Evolutionary conservation across 1,139 yeast species (phyloP).

Genomic region (Saccharomyces hybrid): DNA sequence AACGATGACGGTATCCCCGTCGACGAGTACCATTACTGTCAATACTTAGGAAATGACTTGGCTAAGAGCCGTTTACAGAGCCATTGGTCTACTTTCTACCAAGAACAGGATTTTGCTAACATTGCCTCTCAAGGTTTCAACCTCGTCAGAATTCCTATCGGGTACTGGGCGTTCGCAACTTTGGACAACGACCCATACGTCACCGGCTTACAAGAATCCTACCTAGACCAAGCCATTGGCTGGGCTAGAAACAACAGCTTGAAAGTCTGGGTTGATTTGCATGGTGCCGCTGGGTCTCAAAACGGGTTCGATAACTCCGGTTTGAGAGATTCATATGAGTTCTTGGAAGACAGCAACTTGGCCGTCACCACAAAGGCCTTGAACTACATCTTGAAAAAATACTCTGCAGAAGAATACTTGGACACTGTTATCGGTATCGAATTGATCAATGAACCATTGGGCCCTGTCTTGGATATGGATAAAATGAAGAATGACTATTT

Average conservation of each 20-base stretch:
- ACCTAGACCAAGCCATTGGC: conserved; percentile 63
- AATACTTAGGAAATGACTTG: conserved; percentile 52
- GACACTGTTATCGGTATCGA: conserved; percentile 82
- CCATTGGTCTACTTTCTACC: conserved; percentile 80
- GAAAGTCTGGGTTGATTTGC: conserved; percentile 86
- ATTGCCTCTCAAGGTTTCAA: conserved; percentile 67
- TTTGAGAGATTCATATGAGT: conserved; percentile 53
- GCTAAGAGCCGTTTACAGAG: conserved; percentile 46
- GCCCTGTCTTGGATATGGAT: conserved; percentile 54
- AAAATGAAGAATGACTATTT: conserved; percentile 50
- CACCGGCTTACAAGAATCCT: conserved; percentile 71
- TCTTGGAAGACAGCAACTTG: conserved; percentile 49
- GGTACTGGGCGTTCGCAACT: conserved; percentile 86
- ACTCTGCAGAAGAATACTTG: conserved; percentile 54
- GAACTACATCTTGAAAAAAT: conserved; percentile 43
- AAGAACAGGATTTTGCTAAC: conserved; percentile 59
- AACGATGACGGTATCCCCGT: conserved; percentile 50
- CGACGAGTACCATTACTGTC: conserved; percentile 74
- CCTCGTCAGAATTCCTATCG: conserved; percentile 83
- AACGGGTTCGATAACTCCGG: conserved; percentile 97
- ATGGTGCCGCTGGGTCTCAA: conserved; percentile 96
- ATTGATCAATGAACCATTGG: conserved; percentile 84
- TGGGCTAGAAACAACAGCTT: conserved; percentile 64
- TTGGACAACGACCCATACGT: conserved; percentile 75
- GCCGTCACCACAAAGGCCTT: conserved; percentile 31